Base-by-base conservation (phyloP, 768 basidiomycete genomes). In the Crassisporium funariophilum region DNA sequence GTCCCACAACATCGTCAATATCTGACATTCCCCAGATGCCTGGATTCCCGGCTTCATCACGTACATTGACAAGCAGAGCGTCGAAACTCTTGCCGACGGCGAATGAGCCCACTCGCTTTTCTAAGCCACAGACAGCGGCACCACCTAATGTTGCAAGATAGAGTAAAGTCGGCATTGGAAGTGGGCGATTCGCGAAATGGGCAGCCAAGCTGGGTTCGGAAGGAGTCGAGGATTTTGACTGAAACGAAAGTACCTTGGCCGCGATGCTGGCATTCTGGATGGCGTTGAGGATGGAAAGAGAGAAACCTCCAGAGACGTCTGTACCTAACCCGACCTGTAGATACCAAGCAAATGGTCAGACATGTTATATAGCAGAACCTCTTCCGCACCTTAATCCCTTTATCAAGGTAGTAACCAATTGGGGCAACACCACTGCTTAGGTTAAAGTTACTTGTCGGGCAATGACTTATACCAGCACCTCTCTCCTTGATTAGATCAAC, bases 61-160 rank as follows among this genome's bases (percentile, higher is more conserved):
- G 67, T 6, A 88, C 71, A 59, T 72, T 80, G 17, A 95, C 82
- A 3, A 91, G 53, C 6, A 98, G 68, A 0, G 95, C 95, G 61
- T 98, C 95, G 59, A 98, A 98, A 52, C 82, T 84, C 69, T 93
- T 95, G 2, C 91, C 93, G 2, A 74, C 70, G 11, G 71, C 73
- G 52, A 98, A 90, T 13, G 84, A 86, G 5, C 95, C 95, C 12
- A 89, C 75, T 31, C 72, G 76, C 19, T 79, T 66, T 43, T 81
- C 75, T 9, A 97, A 67, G 41, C 74, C 74, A 59, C 92, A 95
- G 0, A 98, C 83, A 17, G 81, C 74, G 1, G 95, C 95, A 1
- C 95, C 95, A 24, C 95, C 95, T 17, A 87, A 70, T 4, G 95
- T 98, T 7, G 95, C 95, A 42, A 98, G 84, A 72, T 93, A 86